Percentiles rank a stretch among this genome's conserved stretches.
Evolutionary conservation across 306 rosid species (phyloP).

Genomic region (Cucumis cinereus): DNA sequence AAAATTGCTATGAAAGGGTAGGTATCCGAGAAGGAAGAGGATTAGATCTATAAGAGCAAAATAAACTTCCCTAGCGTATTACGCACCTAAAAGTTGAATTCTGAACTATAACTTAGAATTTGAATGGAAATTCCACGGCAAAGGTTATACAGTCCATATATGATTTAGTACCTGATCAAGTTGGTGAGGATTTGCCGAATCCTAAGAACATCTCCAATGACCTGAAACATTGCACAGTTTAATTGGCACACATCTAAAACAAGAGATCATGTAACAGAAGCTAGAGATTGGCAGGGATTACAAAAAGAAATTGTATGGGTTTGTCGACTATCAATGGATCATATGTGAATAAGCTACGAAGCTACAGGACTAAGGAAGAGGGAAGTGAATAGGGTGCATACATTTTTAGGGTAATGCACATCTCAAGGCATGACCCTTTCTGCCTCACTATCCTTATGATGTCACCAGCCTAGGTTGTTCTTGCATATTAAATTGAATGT

Average conservation of each 20-base stretch:
- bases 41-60: not conserved
- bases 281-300: not conserved
- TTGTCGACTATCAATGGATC: not conserved
- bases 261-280: not conserved
- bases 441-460: not conserved
- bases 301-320: not conserved
- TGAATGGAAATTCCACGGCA: not conserved
- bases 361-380: not conserved
- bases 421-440: not conserved
- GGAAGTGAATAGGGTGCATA: not conserved
- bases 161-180: conserved; percentile 49
- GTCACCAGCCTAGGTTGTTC: not conserved
- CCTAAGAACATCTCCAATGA: conserved; percentile 82
- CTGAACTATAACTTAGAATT: not conserved
- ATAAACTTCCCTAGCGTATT: not conserved
- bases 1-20: not conserved
- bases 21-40: not conserved
- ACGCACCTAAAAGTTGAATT: not conserved
- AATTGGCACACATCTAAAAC: not conserved
- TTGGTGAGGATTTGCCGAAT: conserved; percentile 88
- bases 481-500: not conserved
- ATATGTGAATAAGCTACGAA: not conserved
- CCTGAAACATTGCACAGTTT: conserved; percentile 25
- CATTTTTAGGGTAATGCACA: not conserved
- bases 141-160: not conserved